A percentile compares a stretch with the other conserved stretches of the same genome.
These are phyloP conservation scores for Ramaria rubella DNA, from an alignment of 768 basidiomycete genomes.

Conservation along the genomic window DNA sequence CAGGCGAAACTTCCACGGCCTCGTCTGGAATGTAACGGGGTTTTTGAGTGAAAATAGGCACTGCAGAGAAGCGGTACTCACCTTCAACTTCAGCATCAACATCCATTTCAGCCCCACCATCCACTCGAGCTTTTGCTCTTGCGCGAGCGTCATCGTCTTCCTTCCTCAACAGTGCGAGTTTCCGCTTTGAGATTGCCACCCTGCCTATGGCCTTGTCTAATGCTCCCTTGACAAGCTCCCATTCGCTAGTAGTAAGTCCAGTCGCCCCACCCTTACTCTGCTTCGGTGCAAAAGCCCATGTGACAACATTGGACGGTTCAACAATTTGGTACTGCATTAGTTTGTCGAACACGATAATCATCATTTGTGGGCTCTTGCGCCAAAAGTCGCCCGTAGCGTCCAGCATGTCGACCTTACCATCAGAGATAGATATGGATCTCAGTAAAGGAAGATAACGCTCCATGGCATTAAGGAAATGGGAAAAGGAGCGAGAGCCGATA, in stretches of 20 bases:
- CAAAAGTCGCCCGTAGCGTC: constrained; percentile 71
- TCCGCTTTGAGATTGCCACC: constrained; percentile 68
- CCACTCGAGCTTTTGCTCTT: constrained; percentile 50
- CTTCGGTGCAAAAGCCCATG: constrained; percentile 65
- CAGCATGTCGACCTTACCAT: constrained; percentile 68
- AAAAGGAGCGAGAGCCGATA: constrained; percentile 93
- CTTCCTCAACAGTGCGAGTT: constrained; percentile 68
- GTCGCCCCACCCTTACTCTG: constrained; percentile 27
- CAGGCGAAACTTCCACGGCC: constrained; percentile 53
- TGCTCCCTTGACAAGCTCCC: constrained; percentile 78
- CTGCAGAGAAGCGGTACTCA: constrained; percentile 25
- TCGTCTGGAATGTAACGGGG: constrained; percentile 29
- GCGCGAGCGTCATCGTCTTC: constrained; percentile 87
- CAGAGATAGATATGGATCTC: constrained; percentile 51
- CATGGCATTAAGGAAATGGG: constrained; percentile 94
- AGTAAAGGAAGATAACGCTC: constrained; percentile 85
- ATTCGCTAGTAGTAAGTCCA: constrained; percentile 49
- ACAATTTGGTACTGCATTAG: constrained; percentile 98
- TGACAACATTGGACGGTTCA: constrained; percentile 86
- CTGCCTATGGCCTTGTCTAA: constrained; percentile 89
- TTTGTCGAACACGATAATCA: constrained; percentile 93
- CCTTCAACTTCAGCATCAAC: constrained; percentile 72
- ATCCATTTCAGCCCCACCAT: constrained; percentile 48
- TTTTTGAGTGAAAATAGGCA: neutral
- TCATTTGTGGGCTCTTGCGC: constrained; percentile 78